Conservation (phyloP, 83 land plant genomes). For the Thuja plicata region DNA sequence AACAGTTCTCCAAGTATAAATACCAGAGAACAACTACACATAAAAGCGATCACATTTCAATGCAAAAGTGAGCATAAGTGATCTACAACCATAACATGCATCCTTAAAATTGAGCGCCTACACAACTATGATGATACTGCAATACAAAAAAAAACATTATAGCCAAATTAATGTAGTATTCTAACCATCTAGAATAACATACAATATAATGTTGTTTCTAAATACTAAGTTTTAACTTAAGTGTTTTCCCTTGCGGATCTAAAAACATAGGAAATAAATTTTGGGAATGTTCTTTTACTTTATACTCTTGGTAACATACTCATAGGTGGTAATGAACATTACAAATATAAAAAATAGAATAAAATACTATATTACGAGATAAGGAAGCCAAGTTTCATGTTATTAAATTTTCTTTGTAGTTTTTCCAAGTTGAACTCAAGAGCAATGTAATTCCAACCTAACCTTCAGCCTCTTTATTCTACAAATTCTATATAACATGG, state of each 20-base stretch:
- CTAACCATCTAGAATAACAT: not conserved
- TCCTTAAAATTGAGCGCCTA: not conserved
- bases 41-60: not conserved
- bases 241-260: too few species aligned
- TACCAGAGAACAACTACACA: not conserved
- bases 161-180: not conserved
- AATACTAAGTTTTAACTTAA: too few species aligned
- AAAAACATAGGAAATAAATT: too few species aligned
- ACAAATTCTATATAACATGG: too few species aligned
- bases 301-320: too few species aligned
- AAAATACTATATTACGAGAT: not conserved
- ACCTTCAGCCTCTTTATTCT: not conserved
- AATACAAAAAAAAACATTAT: not conserved
- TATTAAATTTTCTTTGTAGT: not conserved
- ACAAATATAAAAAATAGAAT: not conserved
- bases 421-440: not conserved
- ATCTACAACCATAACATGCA: not conserved
- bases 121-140: not conserved
- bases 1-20: not conserved
- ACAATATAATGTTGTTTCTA: not conserved
- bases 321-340: too few species aligned
- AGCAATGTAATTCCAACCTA: not conserved
- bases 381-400: constrained; percentile 2
- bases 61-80: not conserved
- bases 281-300: too few species aligned